These are phyloP conservation scores for Hygrophorus russula DNA, from an alignment of 768 basidiomycete genomes.

Conservation along the genomic window DNA sequence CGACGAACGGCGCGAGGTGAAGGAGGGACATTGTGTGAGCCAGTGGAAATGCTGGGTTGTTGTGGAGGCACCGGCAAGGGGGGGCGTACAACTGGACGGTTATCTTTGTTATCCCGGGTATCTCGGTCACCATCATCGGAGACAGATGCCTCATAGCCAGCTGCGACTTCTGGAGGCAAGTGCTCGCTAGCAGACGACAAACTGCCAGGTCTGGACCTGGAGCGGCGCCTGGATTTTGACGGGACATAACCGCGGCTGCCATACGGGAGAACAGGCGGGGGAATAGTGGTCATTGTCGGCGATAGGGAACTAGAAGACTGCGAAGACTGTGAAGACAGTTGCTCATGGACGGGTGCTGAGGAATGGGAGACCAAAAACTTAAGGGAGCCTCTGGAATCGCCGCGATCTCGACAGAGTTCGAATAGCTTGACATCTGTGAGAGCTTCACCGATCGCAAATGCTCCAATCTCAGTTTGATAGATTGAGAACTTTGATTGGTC, in stretches of 20 bases:
- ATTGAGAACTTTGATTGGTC: conserved; percentile 62
- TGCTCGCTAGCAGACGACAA: conserved; percentile 62
- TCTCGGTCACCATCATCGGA: conserved; percentile 43
- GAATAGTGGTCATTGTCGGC: conserved; percentile 33
- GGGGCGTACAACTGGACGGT: conserved; percentile 18
- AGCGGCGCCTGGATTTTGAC: conserved; percentile 38
- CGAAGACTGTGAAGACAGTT: conserved; percentile 11
- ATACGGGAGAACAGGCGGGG: conserved; percentile 35
- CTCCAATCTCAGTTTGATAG: conserved; percentile 81
- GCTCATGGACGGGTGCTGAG: conserved; percentile 50
- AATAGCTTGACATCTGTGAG: conserved; percentile 62
- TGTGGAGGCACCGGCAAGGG: conserved; percentile 30
- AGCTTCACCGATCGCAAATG: conserved; percentile 63
- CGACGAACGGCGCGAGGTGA: conserved; percentile 30
- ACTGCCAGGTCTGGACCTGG: conserved; percentile 56
- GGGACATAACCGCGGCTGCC: conserved; percentile 25
- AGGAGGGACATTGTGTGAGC: conserved; percentile 16
- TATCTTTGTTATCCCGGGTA: conserved; percentile 28
- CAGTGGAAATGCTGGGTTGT: conserved; percentile 15
- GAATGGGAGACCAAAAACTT: conserved; percentile 75
- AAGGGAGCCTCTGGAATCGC: conserved; percentile 70
- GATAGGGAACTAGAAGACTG: conserved; percentile 20
- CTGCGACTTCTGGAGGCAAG: conserved; percentile 33
- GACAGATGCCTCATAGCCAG: conserved; percentile 52
- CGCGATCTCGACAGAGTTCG: conserved; percentile 56